Evolutionary conservation across 495 filamentous ascomycete genomes (phyloP), one percentile per base, ranked within the genome.

Genomic region (Sordaria brevicollis): DNA sequence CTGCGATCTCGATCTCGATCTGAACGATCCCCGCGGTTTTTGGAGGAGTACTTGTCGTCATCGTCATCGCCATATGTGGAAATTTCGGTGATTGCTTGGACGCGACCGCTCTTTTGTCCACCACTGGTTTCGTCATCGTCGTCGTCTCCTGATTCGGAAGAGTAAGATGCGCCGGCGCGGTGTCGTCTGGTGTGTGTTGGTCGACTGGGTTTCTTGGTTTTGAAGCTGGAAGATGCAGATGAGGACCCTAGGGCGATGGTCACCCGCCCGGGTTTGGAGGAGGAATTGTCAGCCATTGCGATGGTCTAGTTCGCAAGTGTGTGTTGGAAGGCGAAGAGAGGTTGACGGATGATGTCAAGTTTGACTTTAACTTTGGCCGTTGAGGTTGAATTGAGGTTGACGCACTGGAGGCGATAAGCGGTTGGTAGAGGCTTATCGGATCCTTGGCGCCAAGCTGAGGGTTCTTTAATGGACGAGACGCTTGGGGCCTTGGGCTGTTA

Each of bases 101-200:
- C 25, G 13, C 49, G 49, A 17, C 49, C 25, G 25, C 25, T 57
- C 21, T 25, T 21, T 62, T 62, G 49, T 62, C 4, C 19, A 2
- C 41, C 25, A 10, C 35, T 9, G 49, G 49, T 62, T 62, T 36
- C 35, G 35, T 31, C 49, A 29, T 62, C 49, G 8, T 62, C 13
- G 68, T 74, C 76, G 25, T 77, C 65, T 66, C 71, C 7, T 35
- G 72, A 69, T 29, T 70, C 66, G n/a, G 70, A 62, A 9, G 37
- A 54, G 10, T 69, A 68, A 31, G 49, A 62, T 3, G 49, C 49
- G 49, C 49, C 49, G 49, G 49, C 49, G 49, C 29, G 49, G 25
- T 62, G 49, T 17, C 49, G 49, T 25, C 49, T 62, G 49, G 49
- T 62, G 21, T 62, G 49, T 4, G 25, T 62, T 62, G 49, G 49